Evolutionary conservation across 768 basidiomycete species (phyloP).

Genomic region (Tulasnella sp.): DNA sequence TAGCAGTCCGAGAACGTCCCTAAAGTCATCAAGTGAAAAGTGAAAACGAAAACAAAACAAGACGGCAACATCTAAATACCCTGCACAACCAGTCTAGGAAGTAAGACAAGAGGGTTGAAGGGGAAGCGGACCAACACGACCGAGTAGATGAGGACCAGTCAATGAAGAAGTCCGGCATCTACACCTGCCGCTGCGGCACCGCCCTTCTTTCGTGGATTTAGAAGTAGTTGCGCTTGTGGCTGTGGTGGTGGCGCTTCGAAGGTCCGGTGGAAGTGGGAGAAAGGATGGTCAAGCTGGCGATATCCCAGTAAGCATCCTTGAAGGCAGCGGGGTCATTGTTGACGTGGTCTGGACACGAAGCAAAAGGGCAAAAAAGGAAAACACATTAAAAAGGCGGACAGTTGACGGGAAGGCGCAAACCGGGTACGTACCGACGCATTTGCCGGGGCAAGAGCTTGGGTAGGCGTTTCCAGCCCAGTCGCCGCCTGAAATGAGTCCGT

Average conservation of each 20-base stretch:
- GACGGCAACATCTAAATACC: too few species aligned
- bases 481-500: slow-evolving; percentile 25
- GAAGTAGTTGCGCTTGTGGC: neutral
- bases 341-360: slow-evolving; percentile 36
- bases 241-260: slow-evolving; percentile 1
- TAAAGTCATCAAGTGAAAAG: too few species aligned
- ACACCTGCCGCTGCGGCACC: neutral
- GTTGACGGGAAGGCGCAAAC: too few species aligned
- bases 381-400: neutral
- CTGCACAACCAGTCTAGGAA: too few species aligned
- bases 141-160: too few species aligned
- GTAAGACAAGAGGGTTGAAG: too few species aligned
- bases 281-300: slow-evolving; percentile 33
- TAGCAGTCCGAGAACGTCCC: neutral
- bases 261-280: neutral
- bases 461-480: slow-evolving; percentile 38
- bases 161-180: too few species aligned
- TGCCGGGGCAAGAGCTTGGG: slow-evolving; percentile 33
- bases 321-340: slow-evolving; percentile 39
- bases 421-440: slow-evolving; percentile 36
- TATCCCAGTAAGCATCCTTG: slow-evolving; percentile 39
- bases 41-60: too few species aligned
- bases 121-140: too few species aligned
- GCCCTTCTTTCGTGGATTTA: neutral
- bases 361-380: neutral